Percentiles rank a stretch among this genome's conserved stretches.
Conservation (phyloP, 768 basidiomycete species). For the Mrakia gelida region DNA sequence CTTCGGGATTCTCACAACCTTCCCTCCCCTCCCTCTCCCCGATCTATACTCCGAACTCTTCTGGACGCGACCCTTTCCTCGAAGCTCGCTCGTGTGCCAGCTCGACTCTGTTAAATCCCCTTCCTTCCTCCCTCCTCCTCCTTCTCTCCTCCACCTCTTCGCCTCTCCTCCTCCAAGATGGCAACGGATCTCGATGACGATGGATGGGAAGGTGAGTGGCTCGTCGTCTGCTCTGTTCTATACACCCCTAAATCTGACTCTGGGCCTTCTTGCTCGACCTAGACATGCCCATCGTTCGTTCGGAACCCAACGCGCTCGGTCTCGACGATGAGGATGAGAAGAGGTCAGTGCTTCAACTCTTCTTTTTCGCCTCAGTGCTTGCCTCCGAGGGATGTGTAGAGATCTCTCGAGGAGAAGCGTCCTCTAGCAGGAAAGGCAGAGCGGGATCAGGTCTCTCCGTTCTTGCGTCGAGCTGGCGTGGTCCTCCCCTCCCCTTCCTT, state of each 20-base stretch:
- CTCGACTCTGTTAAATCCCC: neutral
- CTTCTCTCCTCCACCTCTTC: neutral
- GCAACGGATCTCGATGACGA: conserved; percentile 34
- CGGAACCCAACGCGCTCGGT: conserved; percentile 42
- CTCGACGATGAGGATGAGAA: conserved; percentile 44
- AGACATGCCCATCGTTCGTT: conserved; percentile 48
- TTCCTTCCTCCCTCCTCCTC: neutral
- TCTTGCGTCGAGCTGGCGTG: neutral
- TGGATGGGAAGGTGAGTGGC: conserved; percentile 36
- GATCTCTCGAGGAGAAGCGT: too few relatives aligned
- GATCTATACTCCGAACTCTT: too few relatives aligned
- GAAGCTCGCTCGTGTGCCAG: conserved; percentile 11
- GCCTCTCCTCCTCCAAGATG: neutral
- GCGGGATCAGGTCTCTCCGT: too few relatives aligned
- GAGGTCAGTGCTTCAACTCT: conserved; percentile 33
- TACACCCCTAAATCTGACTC: neutral
- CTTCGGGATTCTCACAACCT: neutral
- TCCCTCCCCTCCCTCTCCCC: neutral
- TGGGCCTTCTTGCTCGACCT: neutral
- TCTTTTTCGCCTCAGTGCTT: neutral
- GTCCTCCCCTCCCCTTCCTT: neutral
- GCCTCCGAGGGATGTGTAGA: conserved; percentile 34
- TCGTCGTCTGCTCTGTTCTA: conserved; percentile 34
- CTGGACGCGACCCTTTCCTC: neutral
- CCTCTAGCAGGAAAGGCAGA: too few relatives aligned